phyloP scores from a whole-genome alignment of 2,329 filamentous ascomycete species.

The Cytospora chrysosperma region DNA sequence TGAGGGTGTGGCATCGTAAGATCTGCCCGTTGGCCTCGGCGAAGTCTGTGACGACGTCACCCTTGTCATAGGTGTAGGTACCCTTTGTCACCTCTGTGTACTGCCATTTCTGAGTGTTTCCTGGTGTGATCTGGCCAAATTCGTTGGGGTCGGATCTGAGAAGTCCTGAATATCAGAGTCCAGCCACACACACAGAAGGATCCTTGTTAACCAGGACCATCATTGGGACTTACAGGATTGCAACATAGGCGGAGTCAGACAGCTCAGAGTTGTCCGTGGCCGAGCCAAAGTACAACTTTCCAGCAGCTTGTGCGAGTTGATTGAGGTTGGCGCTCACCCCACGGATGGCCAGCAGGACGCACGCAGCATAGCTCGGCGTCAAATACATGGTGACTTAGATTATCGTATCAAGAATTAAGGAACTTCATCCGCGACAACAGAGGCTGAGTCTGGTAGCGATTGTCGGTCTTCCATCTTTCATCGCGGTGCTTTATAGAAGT shows the following conservation, averaged over 20 bases:
- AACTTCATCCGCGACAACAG: too few relatives aligned
- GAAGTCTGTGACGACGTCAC: slow-evolving; percentile 52
- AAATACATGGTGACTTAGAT: slow-evolving; percentile 5
- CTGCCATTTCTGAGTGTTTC: slow-evolving; percentile 65
- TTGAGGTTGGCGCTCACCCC: slow-evolving; percentile 22
- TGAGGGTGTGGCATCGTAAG: slow-evolving; percentile 62
- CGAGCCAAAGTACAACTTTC: slow-evolving; percentile 57
- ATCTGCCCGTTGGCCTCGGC: slow-evolving; percentile 49
- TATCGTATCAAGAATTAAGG: too few relatives aligned
- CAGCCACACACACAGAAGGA: too few relatives aligned
- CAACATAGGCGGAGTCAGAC: slow-evolving; percentile 53
- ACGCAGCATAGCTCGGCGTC: neutral
- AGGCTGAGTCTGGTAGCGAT: neutral
- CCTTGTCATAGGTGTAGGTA: slow-evolving; percentile 57
- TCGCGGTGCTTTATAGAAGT: neutral
- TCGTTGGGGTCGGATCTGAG: slow-evolving; percentile 49
- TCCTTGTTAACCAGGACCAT: too few relatives aligned
- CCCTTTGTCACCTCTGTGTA: slow-evolving; percentile 56
- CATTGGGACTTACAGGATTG: slow-evolving; percentile 41
- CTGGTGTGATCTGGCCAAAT: slow-evolving; percentile 65
- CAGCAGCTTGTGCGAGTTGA: slow-evolving; percentile 21
- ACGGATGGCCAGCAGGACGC: slow-evolving; percentile 1
- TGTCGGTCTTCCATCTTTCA: neutral
- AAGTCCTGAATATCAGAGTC: neutral
- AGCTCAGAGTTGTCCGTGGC: slow-evolving; percentile 60